Percentiles rank a stretch among this genome's conserved stretches.
These are phyloP conservation scores for Trichosporon sp. DNA, from an alignment of 1,284 basidiomycete genomes.

Conservation along the genomic window DNA sequence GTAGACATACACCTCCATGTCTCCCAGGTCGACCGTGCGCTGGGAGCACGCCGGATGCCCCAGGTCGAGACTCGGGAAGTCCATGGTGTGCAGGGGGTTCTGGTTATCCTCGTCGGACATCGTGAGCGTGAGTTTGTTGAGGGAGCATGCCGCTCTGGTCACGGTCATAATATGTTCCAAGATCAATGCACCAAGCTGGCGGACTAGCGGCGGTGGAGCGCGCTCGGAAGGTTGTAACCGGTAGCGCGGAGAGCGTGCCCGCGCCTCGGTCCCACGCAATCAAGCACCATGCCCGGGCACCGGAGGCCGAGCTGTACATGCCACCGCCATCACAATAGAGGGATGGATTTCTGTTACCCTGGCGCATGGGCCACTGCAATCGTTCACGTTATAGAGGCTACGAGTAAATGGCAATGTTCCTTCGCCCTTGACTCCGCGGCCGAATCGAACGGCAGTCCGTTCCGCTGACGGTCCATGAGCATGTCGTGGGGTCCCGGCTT, in stretches of 20 bases:
- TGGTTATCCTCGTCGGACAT: slow-evolving; percentile 4
- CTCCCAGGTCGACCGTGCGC: background rate
- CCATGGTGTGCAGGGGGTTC: slow-evolving; percentile 5
- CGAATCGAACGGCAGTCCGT: background rate
- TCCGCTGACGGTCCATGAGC: too few species aligned
- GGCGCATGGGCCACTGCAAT: background rate
- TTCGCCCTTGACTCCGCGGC: background rate
- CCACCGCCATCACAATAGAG: background rate
- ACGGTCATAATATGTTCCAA: background rate
- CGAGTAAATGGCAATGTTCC: too few species aligned
- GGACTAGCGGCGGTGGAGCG: background rate
- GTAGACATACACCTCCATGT: slow-evolving; percentile 8
- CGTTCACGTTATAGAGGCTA: background rate
- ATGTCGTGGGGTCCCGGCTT: too few species aligned
- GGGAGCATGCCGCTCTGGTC: background rate
- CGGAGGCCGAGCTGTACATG: background rate
- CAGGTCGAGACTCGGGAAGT: slow-evolving; percentile 7
- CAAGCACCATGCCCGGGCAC: background rate
- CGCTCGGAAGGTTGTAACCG: background rate
- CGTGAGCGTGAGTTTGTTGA: background rate
- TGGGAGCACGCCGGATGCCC: background rate
- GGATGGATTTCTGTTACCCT: background rate
- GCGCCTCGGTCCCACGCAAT: slow-evolving; percentile 9
- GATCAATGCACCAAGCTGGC: background rate
- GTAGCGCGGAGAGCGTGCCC: background rate